phyloP scores from a whole-genome alignment of 2,329 filamentous ascomycete species.

The Beauveria pseudobassiana region DNA sequence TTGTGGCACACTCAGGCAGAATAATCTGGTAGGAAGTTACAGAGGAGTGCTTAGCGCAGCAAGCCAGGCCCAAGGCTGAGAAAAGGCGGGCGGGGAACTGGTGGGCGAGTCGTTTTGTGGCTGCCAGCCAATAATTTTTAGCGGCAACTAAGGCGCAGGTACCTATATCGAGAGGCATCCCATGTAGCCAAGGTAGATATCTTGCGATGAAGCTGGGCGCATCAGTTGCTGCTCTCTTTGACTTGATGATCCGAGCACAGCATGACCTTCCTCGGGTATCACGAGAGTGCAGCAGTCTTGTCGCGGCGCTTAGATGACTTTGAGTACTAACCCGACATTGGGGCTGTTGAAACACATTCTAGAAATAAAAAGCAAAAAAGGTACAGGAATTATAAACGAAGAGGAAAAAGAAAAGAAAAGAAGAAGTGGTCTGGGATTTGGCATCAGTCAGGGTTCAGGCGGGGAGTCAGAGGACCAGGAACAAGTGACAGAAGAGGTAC shows the following conservation, averaged over 20 bases:
- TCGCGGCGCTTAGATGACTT: too few relatives aligned
- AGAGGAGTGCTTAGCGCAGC: neutral
- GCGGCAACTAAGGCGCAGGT: neutral
- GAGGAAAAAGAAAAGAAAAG: neutral
- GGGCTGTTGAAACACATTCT: too few relatives aligned
- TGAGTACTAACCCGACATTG: too few relatives aligned
- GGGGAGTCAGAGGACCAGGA: neutral
- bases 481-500: slow-evolving; percentile 10
- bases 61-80: neutral
- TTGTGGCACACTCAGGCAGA: neutral
- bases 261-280: neutral
- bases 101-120: neutral
- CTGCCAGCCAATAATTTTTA: neutral
- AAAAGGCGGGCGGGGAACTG: slow-evolving; percentile 2
- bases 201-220: too few relatives aligned
- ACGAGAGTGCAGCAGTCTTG: too few relatives aligned
- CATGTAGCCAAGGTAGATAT: too few relatives aligned
- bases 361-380: too few relatives aligned
- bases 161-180: neutral
- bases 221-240: neutral
- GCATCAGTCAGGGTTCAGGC: neutral
- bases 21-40: neutral
- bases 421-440: neutral
- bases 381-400: too few relatives aligned
- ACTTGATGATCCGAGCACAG: neutral